Conservation (phyloP, 768 basidiomycete genomes). For the Lepiota venenata region DNA sequence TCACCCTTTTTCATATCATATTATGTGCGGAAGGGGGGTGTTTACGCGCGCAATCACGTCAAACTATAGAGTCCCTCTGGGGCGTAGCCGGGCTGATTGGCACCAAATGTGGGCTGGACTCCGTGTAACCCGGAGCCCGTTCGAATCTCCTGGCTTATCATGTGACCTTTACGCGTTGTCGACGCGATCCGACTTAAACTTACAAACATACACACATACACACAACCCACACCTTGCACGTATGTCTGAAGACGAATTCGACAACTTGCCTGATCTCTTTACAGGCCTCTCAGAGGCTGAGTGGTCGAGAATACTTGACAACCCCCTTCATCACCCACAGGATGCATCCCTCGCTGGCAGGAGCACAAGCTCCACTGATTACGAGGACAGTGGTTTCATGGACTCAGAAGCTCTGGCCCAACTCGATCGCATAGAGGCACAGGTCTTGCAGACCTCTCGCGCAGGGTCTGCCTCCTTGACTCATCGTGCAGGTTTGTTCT, state of each 20-base stretch:
- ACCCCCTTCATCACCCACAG: constrained; percentile 1
- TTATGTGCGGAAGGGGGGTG: not conserved
- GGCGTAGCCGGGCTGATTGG: not conserved
- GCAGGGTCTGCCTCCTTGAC: not conserved
- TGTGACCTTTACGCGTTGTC: not conserved
- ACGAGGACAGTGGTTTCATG: constrained; percentile 25
- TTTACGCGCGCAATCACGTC: constrained; percentile 4
- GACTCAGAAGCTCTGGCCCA: constrained; percentile 36
- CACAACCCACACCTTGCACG: not conserved
- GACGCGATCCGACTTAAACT: not conserved
- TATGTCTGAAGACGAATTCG: constrained; percentile 51
- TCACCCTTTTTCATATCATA: not conserved
- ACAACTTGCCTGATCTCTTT: constrained; percentile 50
- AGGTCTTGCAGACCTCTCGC: constrained; percentile 14
- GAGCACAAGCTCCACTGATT: constrained; percentile 16
- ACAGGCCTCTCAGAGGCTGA: constrained; percentile 47
- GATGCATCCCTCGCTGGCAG: constrained; percentile 8
- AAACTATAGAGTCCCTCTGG: not conserved
- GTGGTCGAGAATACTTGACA: constrained; percentile 35
- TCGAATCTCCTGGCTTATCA: not conserved
- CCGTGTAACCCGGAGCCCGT: not conserved
- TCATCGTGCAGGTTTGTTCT: constrained; percentile 9
- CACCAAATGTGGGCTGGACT: not conserved
- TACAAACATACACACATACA: no score
- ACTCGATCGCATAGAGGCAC: constrained; percentile 45